Percentiles rank a stretch among this genome's conserved stretches.
phyloP scores from a whole-genome alignment of 768 basidiomycete genomes.

The Trametes maxima region DNA sequence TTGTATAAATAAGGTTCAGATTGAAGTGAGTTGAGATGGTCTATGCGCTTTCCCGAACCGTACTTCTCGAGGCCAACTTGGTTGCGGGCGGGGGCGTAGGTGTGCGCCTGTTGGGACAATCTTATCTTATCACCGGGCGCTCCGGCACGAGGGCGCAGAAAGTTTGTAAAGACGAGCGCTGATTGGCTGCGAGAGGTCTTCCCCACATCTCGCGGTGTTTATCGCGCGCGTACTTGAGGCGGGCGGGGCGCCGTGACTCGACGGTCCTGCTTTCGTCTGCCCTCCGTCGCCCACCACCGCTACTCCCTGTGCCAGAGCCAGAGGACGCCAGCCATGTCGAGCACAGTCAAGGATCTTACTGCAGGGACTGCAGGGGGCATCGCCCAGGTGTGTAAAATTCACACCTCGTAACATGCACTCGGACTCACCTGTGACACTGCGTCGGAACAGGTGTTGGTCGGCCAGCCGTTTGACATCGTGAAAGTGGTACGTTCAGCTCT shows the following conservation, averaged over 20 bases:
- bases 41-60: too few species aligned
- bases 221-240: conserved; percentile 5
- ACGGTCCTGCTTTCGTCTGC: conserved; percentile 9
- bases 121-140: conserved; percentile 32
- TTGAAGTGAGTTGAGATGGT: too few species aligned
- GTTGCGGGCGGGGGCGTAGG: neutral
- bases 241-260: conserved; percentile 17
- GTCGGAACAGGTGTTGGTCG: conserved; percentile 70
- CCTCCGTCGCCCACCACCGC: neutral
- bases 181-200: conserved; percentile 24
- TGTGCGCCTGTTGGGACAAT: conserved; percentile 8
- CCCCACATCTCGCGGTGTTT: conserved; percentile 14
- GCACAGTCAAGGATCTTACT: conserved; percentile 83
- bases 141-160: conserved; percentile 9
- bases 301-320: neutral
- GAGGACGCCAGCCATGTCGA: conserved; percentile 38
- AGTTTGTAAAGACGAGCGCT: conserved; percentile 18
- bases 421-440: conserved; percentile 4
- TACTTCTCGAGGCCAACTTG: too few species aligned
- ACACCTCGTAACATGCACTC: conserved; percentile 12
- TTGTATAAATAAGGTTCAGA: too few species aligned
- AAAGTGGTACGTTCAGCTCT: conserved; percentile 71
- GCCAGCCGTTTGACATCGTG: conserved; percentile 96
- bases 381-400: conserved; percentile 59
- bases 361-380: conserved; percentile 93